These are phyloP conservation scores for Neofusicoccum umdonicola DNA, from an alignment of 2,329 filamentous ascomycete genomes.

Conservation along the genomic window DNA sequence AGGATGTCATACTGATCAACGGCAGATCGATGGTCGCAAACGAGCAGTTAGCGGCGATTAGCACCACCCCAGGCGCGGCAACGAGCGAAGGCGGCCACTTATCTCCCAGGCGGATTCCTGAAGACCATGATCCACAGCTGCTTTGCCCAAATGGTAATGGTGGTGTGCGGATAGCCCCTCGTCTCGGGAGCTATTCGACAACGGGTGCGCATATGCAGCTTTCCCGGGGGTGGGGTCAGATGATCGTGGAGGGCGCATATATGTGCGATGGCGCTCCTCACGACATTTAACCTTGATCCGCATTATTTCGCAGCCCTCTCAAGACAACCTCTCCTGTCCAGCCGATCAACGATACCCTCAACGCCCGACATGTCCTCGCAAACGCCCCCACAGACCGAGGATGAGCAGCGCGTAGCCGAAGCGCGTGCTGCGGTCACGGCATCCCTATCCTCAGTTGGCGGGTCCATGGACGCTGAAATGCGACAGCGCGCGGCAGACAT, in stretches of 20 bases:
- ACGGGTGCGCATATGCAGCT: conserved; percentile 14
- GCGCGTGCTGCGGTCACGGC: conserved; percentile 52
- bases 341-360: neutral
- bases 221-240: neutral
- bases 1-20: no score
- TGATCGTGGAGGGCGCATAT: conserved; percentile 3
- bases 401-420: conserved; percentile 40
- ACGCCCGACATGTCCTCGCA: conserved; percentile 6
- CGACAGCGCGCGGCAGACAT: conserved; percentile 66
- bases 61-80: neutral
- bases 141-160: neutral
- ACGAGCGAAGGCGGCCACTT: neutral
- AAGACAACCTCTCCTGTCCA: neutral
- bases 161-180: neutral
- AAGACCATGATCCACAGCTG: neutral
- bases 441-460: conserved; percentile 57
- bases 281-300: neutral
- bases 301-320: neutral
- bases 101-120: neutral
- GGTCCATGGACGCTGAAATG: conserved; percentile 67
- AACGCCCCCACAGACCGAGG: neutral
- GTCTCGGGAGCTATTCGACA: neutral
- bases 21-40: no score
- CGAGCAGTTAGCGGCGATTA: neutral
- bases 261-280: neutral